These are phyloP conservation scores for Cyphellophora europaea DNA, from an alignment of 2,329 filamentous ascomycete species.

Conservation along the genomic window DNA sequence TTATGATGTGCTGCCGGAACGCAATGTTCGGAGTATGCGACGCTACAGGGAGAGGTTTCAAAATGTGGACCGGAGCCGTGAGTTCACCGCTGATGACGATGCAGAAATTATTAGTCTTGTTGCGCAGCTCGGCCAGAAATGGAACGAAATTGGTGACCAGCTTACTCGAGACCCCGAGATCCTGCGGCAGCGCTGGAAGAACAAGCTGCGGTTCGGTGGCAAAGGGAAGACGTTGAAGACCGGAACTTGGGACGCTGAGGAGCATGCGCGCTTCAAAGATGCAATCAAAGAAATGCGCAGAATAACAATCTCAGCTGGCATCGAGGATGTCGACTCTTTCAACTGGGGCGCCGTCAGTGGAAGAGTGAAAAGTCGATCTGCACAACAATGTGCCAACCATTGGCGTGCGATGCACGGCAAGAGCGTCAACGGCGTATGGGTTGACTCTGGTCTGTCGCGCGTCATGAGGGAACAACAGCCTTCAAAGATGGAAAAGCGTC, in stretches of 20 bases:
- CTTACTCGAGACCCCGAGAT: conserved; percentile 31
- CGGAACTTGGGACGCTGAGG: conserved; percentile 29
- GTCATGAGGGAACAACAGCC: conserved; percentile 9
- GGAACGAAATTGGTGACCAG: conserved; percentile 26
- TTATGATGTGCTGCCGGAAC: conserved; percentile 25
- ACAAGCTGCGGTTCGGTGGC: conserved; percentile 27
- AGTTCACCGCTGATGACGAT: conserved; percentile 32
- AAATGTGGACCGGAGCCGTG: conserved; percentile 25
- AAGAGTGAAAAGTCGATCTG: conserved; percentile 15
- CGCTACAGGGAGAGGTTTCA: conserved; percentile 36
- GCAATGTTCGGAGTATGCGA: conserved; percentile 28
- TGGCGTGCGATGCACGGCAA: conserved; percentile 15
- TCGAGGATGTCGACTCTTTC: not conserved
- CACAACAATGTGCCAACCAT: conserved; percentile 18
- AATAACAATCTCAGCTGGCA: not conserved
- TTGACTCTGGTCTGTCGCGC: conserved; percentile 8
- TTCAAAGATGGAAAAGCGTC: conserved; percentile 11
- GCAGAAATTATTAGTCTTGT: conserved; percentile 27
- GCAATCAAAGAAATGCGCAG: conserved; percentile 17
- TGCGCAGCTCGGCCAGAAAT: conserved; percentile 26
- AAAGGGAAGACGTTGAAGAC: conserved; percentile 26
- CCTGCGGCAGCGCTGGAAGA: conserved; percentile 34
- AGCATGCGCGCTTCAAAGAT: conserved; percentile 21
- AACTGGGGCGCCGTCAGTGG: conserved; percentile 17
- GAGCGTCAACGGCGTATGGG: conserved; percentile 9